These are phyloP conservation scores for Phalaenopsis equestris DNA, from an alignment of 106 monocot species.

Conservation along the genomic window DNA sequence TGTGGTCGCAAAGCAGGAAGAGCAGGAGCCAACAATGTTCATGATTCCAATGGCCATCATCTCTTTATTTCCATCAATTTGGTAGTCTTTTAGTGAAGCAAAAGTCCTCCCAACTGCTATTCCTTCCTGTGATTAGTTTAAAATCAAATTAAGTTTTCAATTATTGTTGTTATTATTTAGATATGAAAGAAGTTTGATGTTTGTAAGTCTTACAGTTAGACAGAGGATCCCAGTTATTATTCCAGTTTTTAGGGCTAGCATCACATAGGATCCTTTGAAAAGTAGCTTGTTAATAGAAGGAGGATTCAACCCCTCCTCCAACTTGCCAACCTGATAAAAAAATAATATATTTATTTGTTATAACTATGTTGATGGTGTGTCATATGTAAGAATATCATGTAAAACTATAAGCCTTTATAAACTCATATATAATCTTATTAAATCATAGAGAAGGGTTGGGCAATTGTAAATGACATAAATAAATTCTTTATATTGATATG, in stretches of 20 bases:
- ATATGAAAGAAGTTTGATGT: neutral
- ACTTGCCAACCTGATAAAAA: slow-evolving; percentile 54
- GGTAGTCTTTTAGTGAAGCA: slow-evolving; percentile 30
- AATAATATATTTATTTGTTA: neutral
- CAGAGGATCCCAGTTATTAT: slow-evolving; percentile 77
- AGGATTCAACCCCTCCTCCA: slow-evolving; percentile 72
- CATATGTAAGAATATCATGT: neutral
- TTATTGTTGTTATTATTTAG: neutral
- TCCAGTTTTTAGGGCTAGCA: slow-evolving; percentile 67
- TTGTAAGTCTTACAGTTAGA: slow-evolving; percentile 30
- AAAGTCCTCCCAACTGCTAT: slow-evolving; percentile 48
- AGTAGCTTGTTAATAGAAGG: slow-evolving; percentile 61
- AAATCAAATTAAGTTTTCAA: neutral
- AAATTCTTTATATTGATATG: neutral
- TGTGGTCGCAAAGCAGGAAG: slow-evolving; percentile 42
- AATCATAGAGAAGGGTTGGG: neutral
- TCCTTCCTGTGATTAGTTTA: slow-evolving; percentile 25
- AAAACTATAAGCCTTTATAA: no score
- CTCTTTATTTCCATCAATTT: slow-evolving; percentile 57
- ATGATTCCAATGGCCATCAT: slow-evolving; percentile 55
- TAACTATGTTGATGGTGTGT: neutral
- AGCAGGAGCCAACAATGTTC: slow-evolving; percentile 43
- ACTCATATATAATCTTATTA: no score
- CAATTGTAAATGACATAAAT: neutral
- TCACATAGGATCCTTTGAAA: slow-evolving; percentile 41